phyloP scores from a whole-genome alignment of 164 flowering plant genomes.

The Taxillus chinensis region DNA sequence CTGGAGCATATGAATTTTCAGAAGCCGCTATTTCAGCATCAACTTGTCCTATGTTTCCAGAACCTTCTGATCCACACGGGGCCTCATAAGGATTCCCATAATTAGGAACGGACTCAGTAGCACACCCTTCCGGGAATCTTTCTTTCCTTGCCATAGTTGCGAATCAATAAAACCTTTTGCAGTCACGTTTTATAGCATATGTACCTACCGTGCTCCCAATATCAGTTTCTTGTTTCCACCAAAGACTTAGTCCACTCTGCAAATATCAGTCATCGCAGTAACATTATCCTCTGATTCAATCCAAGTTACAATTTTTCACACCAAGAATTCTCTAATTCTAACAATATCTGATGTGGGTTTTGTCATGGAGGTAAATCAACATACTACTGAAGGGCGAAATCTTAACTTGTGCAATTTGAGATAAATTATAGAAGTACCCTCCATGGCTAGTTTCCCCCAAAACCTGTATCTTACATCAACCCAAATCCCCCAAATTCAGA shows the following conservation, averaged over 20 bases:
- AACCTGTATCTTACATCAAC: too few species aligned
- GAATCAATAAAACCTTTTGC: not conserved
- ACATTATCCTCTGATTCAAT: too few species aligned
- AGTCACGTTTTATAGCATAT: not conserved
- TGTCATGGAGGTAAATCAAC: too few species aligned
- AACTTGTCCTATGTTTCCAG: slow-evolving; percentile 42
- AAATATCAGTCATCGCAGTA: not conserved
- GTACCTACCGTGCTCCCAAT: not conserved
- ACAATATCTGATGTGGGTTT: too few species aligned
- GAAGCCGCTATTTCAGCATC: slow-evolving; percentile 33
- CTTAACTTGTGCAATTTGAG: too few species aligned
- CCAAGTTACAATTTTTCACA: too few species aligned
- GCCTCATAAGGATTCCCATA: not conserved
- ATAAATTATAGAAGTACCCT: too few species aligned
- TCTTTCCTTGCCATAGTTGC: slow-evolving; percentile 25
- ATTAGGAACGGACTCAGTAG: slow-evolving; percentile 9
- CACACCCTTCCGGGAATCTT: slow-evolving; percentile 20
- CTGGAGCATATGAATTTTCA: slow-evolving; percentile 26
- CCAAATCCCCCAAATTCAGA: too few species aligned
- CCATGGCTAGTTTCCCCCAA: too few species aligned
- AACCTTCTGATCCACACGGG: slow-evolving; percentile 40
- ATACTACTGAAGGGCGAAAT: too few species aligned
- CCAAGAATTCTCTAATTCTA: too few species aligned
- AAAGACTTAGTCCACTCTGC: slow-evolving; percentile 4
- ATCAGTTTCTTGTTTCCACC: not conserved